These are phyloP conservation scores for Calonectria honghensis DNA, from an alignment of 2,329 filamentous ascomycete genomes.

Conservation along the genomic window DNA sequence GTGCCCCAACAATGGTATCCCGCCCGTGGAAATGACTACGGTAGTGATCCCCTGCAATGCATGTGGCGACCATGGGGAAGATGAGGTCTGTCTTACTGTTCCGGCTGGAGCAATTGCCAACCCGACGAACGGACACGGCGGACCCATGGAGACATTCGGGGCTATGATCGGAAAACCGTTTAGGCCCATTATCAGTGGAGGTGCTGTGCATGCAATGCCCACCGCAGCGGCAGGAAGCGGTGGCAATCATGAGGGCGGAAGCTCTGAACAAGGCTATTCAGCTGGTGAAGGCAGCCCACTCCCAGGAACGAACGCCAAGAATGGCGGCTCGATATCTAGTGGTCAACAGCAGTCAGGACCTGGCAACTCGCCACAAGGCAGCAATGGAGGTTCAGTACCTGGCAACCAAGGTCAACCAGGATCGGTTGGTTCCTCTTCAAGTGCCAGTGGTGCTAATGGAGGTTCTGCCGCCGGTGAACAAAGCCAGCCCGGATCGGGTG, in stretches of 20 bases:
- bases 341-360: neutral
- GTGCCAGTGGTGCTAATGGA: neutral
- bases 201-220: neutral
- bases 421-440: no score
- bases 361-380: neutral
- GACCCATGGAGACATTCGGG: neutral
- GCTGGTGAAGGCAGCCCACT: neutral
- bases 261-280: neutral
- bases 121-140: neutral
- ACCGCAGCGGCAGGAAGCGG: neutral
- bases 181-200: neutral
- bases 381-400: neutral
- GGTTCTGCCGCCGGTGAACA: neutral
- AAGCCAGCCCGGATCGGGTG: neutral
- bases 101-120: neutral
- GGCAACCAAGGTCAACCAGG: neutral
- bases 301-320: neutral
- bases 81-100: neutral
- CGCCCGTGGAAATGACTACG: neutral
- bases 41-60: slow-evolving; percentile 1
- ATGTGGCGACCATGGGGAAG: neutral
- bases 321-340: neutral
- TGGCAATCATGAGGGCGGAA: neutral
- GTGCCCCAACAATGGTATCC: slow-evolving; percentile 1
- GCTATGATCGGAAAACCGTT: neutral